These are phyloP conservation scores for Arxiozyma slooffiae DNA, from an alignment of 1,139 yeast genomes.

Conservation along the genomic window DNA sequence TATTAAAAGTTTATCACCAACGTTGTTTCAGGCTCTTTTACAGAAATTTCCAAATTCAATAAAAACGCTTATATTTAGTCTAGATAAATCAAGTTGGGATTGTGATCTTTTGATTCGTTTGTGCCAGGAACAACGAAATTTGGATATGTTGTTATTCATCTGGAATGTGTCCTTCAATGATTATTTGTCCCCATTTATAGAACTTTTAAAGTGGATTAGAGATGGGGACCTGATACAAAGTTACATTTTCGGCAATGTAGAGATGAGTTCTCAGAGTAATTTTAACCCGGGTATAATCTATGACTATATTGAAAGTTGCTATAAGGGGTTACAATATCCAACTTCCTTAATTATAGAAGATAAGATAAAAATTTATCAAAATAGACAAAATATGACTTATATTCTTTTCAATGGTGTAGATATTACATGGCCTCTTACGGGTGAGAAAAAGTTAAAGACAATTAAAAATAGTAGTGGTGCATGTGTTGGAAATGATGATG, in stretches of 20 bases:
- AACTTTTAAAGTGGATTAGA: conserved; percentile 21
- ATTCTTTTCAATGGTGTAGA: conserved; percentile 47
- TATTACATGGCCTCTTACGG: conserved; percentile 38
- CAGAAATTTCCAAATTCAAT: conserved; percentile 34
- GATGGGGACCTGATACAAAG: conserved; percentile 5
- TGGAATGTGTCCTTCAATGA: conserved; percentile 61
- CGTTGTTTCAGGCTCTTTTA: conserved; percentile 45
- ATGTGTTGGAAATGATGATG: conserved; percentile 11
- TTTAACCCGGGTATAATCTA: background rate
- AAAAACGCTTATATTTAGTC: conserved; percentile 55
- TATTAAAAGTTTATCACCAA: conserved; percentile 48
- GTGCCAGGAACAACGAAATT: conserved; percentile 42
- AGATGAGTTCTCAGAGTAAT: conserved; percentile 21
- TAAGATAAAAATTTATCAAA: conserved; percentile 21
- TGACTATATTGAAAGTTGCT: conserved; percentile 1
- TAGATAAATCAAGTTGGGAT: conserved; percentile 60
- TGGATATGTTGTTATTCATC: conserved; percentile 40
- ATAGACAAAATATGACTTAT: conserved; percentile 43
- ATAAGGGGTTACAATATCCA: conserved; percentile 69
- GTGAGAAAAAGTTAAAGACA: conserved; percentile 20
- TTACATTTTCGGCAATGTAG: conserved; percentile 3
- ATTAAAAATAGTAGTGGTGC: conserved; percentile 3
- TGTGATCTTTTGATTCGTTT: conserved; percentile 57
- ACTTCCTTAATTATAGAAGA: conserved; percentile 43
- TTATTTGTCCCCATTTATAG: conserved; percentile 56